phyloP scores from a whole-genome alignment of 2,329 filamentous ascomycete species.

The Dothistroma septosporum region DNA sequence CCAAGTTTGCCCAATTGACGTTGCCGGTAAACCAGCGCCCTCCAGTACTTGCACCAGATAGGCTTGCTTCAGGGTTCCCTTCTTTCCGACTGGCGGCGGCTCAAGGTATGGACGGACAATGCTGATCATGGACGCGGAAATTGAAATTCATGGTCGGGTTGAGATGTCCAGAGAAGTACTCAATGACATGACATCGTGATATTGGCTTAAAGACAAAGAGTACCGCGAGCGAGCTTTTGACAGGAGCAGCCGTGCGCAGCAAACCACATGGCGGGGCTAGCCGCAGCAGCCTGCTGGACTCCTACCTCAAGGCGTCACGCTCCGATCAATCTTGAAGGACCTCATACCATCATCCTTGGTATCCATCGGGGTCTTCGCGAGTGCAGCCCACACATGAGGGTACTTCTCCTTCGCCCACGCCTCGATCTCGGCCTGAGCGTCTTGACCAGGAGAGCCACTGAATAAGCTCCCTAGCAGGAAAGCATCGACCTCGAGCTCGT shows the following conservation, averaged over 20 bases:
- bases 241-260: neutral
- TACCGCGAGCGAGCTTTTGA: neutral
- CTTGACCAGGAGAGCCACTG: constrained; percentile 62
- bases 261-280: neutral
- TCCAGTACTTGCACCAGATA: neutral
- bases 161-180: neutral
- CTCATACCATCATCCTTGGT: constrained; percentile 16
- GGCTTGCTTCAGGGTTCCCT: neutral
- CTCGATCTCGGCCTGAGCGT: constrained; percentile 64
- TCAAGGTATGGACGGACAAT: neutral
- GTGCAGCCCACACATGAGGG: constrained; percentile 63
- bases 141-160: neutral
- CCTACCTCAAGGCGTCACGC: constrained; percentile 19
- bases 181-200: neutral
- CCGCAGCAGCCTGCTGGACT: too few species aligned
- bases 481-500: constrained; percentile 63
- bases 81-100: neutral
- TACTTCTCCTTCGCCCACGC: constrained; percentile 68
- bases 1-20: too few species aligned
- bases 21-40: too few species aligned
- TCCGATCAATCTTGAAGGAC: constrained; percentile 27
- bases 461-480: constrained; percentile 76
- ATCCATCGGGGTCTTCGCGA: constrained; percentile 52
- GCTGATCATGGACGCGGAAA: neutral
- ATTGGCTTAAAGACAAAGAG: neutral